These are phyloP conservation scores for Dipteronia dyeriana DNA, from an alignment of 345 rosid genomes.

Conservation along the genomic window DNA sequence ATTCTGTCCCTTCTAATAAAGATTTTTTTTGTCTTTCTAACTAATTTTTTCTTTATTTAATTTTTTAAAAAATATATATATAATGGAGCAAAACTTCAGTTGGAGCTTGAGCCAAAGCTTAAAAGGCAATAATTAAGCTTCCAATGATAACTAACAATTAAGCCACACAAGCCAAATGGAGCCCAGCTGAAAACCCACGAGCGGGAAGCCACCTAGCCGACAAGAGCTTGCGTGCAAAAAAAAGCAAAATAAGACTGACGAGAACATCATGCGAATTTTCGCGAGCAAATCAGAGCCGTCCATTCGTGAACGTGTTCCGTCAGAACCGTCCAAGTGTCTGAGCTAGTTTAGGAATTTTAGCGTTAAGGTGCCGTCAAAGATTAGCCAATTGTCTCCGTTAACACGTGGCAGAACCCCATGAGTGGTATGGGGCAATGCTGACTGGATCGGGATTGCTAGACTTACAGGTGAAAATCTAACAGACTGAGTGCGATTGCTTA, in stretches of 20 bases:
- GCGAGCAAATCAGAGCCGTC: constrained; percentile 20
- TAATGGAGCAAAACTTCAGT: too few species aligned
- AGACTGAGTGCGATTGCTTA: not conserved
- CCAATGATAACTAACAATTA: not conserved
- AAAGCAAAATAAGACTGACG: constrained; percentile 23
- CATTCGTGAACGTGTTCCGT: not conserved
- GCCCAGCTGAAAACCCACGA: constrained; percentile 3
- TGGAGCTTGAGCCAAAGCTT: not conserved
- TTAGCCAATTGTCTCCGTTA: constrained; percentile 16
- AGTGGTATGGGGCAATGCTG: not conserved
- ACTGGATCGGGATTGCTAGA: not conserved
- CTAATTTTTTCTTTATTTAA: not conserved
- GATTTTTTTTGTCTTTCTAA: not conserved
- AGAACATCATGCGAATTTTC: constrained; percentile 18
- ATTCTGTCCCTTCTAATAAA: not conserved
- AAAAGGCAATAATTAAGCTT: constrained; percentile 4
- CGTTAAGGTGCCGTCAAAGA: constrained; percentile 26
- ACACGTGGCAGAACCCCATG: constrained; percentile 44
- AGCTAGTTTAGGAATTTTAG: not conserved
- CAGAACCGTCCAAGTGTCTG: constrained; percentile 17
- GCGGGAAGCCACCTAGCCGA: not conserved
- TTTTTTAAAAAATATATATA: too few species aligned
- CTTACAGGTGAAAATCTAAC: not conserved
- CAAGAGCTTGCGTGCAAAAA: constrained; percentile 32
- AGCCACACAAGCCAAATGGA: not conserved